phyloP scores from a whole-genome alignment of 352 stramenopile genomes.

The Pythium oligandrum region DNA sequence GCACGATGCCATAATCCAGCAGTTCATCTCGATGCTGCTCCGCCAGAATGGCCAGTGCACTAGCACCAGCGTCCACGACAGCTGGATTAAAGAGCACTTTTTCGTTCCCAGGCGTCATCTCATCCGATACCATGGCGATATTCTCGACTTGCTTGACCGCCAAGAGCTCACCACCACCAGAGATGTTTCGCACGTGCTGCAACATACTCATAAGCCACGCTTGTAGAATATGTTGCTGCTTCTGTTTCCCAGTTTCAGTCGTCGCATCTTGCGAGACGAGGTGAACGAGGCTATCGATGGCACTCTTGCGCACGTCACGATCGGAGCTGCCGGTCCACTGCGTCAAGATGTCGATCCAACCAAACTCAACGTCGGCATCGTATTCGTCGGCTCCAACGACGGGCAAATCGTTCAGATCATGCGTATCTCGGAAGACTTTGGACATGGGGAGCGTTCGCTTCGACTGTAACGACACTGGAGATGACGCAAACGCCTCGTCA shows the following conservation, averaged over 20 bases:
- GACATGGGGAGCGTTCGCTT: conserved; percentile 65
- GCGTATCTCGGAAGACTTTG: conserved; percentile 39
- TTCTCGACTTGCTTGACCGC: conserved; percentile 77
- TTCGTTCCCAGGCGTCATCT: conserved; percentile 74
- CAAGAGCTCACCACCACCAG: conserved; percentile 53
- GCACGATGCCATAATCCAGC: conserved; percentile 56
- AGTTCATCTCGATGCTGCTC: conserved; percentile 64
- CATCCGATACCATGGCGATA: conserved; percentile 66
- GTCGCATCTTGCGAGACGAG: conserved; percentile 39
- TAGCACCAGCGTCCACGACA: conserved; percentile 63
- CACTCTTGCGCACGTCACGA: conserved; percentile 50
- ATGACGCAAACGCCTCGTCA: conserved; percentile 32
- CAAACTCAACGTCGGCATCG: conserved; percentile 65
- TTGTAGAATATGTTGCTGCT: conserved; percentile 65
- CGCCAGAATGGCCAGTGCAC: conserved; percentile 60
- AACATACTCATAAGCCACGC: conserved; percentile 76
- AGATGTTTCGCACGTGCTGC: conserved; percentile 57
- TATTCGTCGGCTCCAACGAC: conserved; percentile 73
- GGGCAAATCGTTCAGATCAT: conserved; percentile 64
- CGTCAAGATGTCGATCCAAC: conserved; percentile 80
- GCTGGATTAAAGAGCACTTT: conserved; percentile 60
- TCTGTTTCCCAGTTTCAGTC: conserved; percentile 11
- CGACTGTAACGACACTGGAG: conserved; percentile 45
- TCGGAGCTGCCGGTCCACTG: conserved; percentile 58
- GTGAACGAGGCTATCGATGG: conserved; percentile 61